Conservation (phyloP, 176 grass and related monocot species). For the Lolium multiflorum region DNA sequence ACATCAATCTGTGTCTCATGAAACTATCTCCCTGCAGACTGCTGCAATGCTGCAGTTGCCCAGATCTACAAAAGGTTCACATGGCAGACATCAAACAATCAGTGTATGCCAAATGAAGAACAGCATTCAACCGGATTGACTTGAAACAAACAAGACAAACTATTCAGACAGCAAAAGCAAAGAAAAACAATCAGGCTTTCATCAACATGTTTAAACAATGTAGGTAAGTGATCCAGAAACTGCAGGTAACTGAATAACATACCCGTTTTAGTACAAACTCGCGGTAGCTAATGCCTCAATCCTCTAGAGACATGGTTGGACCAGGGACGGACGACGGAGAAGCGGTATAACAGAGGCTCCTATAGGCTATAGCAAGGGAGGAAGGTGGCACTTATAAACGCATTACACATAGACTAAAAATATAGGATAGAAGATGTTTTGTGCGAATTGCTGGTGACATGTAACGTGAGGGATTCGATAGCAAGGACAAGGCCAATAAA, state of each 20-base stretch:
- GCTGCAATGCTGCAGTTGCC: slow-evolving; percentile 1
- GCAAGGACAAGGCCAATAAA: slow-evolving; percentile 51
- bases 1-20: slow-evolving; percentile 52
- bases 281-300: slow-evolving; percentile 20
- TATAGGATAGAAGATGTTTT: slow-evolving; percentile 31
- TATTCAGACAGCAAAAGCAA: slow-evolving; percentile 1
- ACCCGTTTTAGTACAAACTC: slow-evolving; percentile 21
- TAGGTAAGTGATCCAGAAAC: not conserved
- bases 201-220: slow-evolving; percentile 27
- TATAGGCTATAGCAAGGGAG: slow-evolving; percentile 29
- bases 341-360: slow-evolving; percentile 30
- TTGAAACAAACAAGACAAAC: slow-evolving; percentile 36
- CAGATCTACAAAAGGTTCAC: slow-evolving; percentile 32
- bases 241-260: slow-evolving; percentile 33
- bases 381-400: slow-evolving; percentile 29
- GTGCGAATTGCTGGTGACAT: slow-evolving; percentile 30
- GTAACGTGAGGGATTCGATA: slow-evolving; percentile 47
- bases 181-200: not conserved
- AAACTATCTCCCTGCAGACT: slow-evolving; percentile 30
- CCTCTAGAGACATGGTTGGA: slow-evolving; percentile 42
- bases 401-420: slow-evolving; percentile 29
- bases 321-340: slow-evolving; percentile 18
- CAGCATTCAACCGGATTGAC: not conserved
- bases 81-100: slow-evolving; percentile 19
- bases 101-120: slow-evolving; percentile 23